A percentile compares a stretch with the other conserved stretches of the same genome.
phyloP scores from a whole-genome alignment of 768 basidiomycete genomes.

The Trametes cinnabarina region DNA sequence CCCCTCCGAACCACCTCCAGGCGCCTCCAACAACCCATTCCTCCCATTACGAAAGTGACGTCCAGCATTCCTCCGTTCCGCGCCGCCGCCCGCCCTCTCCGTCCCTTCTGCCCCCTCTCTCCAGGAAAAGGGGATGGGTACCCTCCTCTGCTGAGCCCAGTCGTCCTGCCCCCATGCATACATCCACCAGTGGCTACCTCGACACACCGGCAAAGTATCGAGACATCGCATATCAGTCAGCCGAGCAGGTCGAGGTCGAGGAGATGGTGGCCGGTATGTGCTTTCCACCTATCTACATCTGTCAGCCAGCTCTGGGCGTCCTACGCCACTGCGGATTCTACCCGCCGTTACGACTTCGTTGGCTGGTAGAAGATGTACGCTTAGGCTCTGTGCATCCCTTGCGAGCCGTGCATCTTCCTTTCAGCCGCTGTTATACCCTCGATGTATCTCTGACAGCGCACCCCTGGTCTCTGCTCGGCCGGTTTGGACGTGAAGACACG shows the following conservation, averaged over 20 bases:
- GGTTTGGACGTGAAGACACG: too few species aligned
- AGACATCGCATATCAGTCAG: constrained; percentile 31
- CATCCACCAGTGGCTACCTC: constrained; percentile 62
- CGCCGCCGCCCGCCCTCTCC: constrained; percentile 29
- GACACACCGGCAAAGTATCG: constrained; percentile 67
- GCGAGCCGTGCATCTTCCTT: too few species aligned
- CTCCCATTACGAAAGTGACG: constrained; percentile 27
- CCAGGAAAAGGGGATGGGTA: constrained; percentile 72
- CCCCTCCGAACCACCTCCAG: constrained; percentile 4
- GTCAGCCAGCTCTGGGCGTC: neutral
- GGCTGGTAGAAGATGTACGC: too few species aligned
- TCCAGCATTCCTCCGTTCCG: constrained; percentile 18
- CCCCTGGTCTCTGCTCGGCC: too few species aligned
- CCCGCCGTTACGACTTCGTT: too few species aligned
- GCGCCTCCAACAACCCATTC: constrained; percentile 9
- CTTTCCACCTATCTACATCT: neutral
- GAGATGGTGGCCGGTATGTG: constrained; percentile 45
- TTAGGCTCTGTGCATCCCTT: too few species aligned
- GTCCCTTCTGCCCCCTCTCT: constrained; percentile 42
- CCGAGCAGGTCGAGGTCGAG: constrained; percentile 42
- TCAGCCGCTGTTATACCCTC: too few species aligned
- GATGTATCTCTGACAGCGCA: too few species aligned
- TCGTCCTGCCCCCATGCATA: constrained; percentile 47
- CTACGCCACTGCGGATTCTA: neutral
- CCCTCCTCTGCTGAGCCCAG: constrained; percentile 59